Percentiles rank a stretch among this genome's conserved stretches.
Evolutionary conservation across 1,284 basidiomycete species (phyloP).

Genomic region (Chalciporus sp.): DNA sequence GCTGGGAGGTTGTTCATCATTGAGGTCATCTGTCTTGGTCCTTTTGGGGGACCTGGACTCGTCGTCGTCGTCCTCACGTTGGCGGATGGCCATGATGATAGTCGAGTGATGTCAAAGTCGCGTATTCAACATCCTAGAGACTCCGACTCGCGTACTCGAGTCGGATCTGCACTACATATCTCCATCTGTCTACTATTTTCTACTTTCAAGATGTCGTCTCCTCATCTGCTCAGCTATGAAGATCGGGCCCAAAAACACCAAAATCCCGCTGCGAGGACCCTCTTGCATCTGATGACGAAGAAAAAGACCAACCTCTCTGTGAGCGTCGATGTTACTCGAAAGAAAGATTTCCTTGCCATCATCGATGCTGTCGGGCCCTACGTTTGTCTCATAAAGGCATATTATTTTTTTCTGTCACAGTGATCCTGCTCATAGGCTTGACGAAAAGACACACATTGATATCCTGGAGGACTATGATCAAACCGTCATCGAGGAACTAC

Average conservation of each 20-base stretch:
- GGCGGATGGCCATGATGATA: slow-evolving; percentile 41
- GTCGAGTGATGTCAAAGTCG: not conserved
- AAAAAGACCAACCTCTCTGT: slow-evolving; percentile 95
- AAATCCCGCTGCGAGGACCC: slow-evolving; percentile 75
- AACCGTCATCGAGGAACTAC: slow-evolving; percentile 72
- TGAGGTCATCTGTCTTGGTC: slow-evolving; percentile 46
- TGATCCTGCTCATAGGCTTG: slow-evolving; percentile 26
- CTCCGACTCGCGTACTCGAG: not conserved
- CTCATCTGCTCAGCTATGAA: slow-evolving; percentile 59
- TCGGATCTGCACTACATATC: not conserved
- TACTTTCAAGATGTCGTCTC: slow-evolving; percentile 41
- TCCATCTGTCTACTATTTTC: not conserved
- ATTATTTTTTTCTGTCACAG: slow-evolving; percentile 12
- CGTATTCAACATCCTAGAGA: not conserved
- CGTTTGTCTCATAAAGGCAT: slow-evolving; percentile 93
- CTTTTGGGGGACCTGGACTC: slow-evolving; percentile 57
- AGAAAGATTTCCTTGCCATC: slow-evolving; percentile 81
- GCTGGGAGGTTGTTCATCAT: slow-evolving; percentile 8
- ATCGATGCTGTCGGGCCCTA: slow-evolving; percentile 88
- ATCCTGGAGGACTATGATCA: slow-evolving; percentile 91
- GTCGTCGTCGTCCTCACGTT: slow-evolving; percentile 53
- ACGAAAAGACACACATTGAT: slow-evolving; percentile 90
- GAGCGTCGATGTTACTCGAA: slow-evolving; percentile 91
- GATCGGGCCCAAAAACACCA: slow-evolving; percentile 61
- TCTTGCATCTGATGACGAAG: slow-evolving; percentile 84